Evolutionary conservation across 1,284 basidiomycete genomes (phyloP).

Genomic region (Moesziomyces globuligerus): DNA sequence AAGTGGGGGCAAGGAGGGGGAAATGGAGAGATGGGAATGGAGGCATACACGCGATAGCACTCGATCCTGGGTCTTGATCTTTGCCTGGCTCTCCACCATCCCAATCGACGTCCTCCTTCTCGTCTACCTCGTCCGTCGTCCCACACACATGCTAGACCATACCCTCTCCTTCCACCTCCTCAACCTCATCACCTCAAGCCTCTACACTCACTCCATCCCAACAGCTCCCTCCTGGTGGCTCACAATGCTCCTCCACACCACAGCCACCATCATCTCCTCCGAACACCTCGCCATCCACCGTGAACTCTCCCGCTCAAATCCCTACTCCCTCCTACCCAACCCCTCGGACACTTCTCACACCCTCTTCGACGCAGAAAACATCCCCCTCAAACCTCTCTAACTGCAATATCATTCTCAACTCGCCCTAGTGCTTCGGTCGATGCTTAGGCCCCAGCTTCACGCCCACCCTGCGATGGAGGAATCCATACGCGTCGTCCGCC

Average conservation of each 20-base stretch:
- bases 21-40: constrained; percentile 70
- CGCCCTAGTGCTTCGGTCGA: too few species aligned
- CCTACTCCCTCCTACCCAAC: too few species aligned
- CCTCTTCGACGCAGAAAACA: too few species aligned
- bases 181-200: constrained; percentile 89
- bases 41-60: constrained; percentile 65
- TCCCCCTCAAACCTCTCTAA: too few species aligned
- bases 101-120: constrained; percentile 76
- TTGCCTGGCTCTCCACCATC: constrained; percentile 28
- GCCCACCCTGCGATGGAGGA: too few species aligned
- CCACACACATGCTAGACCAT: constrained; percentile 94
- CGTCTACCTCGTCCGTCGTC: constrained; percentile 85
- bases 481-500: too few species aligned
- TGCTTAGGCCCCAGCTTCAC: too few species aligned
- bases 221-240: constrained; percentile 70
- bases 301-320: too few species aligned
- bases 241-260: constrained; percentile 77
- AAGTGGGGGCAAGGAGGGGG: constrained; percentile 68
- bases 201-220: constrained; percentile 86
- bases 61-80: constrained; percentile 13
- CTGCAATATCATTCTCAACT: too few species aligned
- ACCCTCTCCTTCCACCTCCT: constrained; percentile 86
- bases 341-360: too few species aligned
- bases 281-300: constrained; percentile 89
- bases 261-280: constrained; percentile 80